Conservation (phyloP, 805 yeast species). For the Candida mattraensis region DNA sequence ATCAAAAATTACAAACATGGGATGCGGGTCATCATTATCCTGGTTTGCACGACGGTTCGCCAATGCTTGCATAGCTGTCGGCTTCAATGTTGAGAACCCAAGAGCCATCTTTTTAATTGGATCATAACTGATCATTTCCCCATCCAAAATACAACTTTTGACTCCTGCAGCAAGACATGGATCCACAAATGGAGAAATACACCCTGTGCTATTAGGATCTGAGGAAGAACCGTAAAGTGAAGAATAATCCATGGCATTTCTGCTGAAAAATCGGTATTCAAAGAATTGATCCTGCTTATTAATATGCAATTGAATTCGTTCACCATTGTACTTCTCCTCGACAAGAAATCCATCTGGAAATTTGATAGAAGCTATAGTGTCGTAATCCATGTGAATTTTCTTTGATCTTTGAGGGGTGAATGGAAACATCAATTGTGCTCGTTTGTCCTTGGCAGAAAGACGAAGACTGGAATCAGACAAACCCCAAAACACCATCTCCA, state of each 20-base stretch:
- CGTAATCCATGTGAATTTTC: slow-evolving; percentile 51
- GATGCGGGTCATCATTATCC: slow-evolving; percentile 34
- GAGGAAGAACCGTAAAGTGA: slow-evolving; percentile 55
- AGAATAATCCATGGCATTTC: slow-evolving; percentile 75
- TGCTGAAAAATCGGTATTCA: slow-evolving; percentile 48
- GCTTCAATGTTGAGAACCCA: slow-evolving; percentile 80
- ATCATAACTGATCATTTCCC: slow-evolving; percentile 93
- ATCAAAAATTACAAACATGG: slow-evolving; percentile 70
- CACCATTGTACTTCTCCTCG: slow-evolving; percentile 95
- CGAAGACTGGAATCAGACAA: slow-evolving; percentile 49
- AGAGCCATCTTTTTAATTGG: slow-evolving; percentile 51
- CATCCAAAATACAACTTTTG: slow-evolving; percentile 61
- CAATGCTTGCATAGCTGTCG: slow-evolving; percentile 59
- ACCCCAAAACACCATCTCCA: slow-evolving; percentile 59
- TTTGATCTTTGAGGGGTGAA: slow-evolving; percentile 79
- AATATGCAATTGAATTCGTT: slow-evolving; percentile 78
- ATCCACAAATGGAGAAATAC: slow-evolving; percentile 35
- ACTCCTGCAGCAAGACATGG: slow-evolving; percentile 31
- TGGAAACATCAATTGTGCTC: slow-evolving; percentile 47
- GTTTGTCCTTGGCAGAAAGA: slow-evolving; percentile 40
- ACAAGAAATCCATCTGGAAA: slow-evolving; percentile 54
- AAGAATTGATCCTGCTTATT: slow-evolving; percentile 40
- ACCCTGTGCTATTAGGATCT: slow-evolving; percentile 23
- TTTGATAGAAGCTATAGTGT: slow-evolving; percentile 42
- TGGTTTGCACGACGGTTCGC: slow-evolving; percentile 26